These are phyloP conservation scores for Cryomyces minteri DNA, from an alignment of 495 filamentous ascomycete species.

Conservation along the genomic window DNA sequence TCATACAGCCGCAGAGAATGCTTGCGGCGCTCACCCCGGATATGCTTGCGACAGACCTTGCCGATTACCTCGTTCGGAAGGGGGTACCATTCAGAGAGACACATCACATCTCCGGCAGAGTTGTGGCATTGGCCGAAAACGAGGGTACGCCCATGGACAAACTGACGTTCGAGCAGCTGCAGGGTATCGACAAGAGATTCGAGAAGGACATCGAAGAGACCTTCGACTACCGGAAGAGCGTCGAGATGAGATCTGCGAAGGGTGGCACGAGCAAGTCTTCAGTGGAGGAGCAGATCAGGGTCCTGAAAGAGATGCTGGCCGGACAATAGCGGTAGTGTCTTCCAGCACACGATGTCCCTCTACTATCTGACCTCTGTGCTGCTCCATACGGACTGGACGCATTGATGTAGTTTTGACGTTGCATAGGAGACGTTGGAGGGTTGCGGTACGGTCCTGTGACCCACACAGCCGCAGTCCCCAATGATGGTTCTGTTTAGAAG, in stretches of 20 bases:
- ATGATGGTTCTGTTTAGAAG: too few relatives aligned
- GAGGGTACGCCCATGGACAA: constrained; percentile 56
- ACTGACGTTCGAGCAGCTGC: constrained; percentile 48
- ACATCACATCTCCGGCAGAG: constrained; percentile 73
- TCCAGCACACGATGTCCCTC: too few relatives aligned
- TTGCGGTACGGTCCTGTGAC: too few relatives aligned
- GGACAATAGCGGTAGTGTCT: not conserved
- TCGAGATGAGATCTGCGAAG: constrained; percentile 64
- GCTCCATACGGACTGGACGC: too few relatives aligned
- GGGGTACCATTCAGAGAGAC: constrained; percentile 69
- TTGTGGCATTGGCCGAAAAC: constrained; percentile 60
- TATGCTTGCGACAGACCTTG: constrained; percentile 46
- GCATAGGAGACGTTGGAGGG: too few relatives aligned
- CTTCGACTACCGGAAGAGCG: constrained; percentile 74
- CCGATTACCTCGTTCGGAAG: constrained; percentile 83
- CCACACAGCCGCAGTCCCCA: too few relatives aligned
- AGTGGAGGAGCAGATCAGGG: constrained; percentile 62
- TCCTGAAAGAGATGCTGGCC: constrained; percentile 36
- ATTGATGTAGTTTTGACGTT: too few relatives aligned
- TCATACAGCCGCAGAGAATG: constrained; percentile 58
- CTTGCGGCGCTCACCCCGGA: constrained; percentile 50
- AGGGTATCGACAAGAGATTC: constrained; percentile 58
- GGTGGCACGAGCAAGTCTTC: constrained; percentile 65
- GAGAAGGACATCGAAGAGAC: constrained; percentile 51
- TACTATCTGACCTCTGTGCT: too few relatives aligned